phyloP scores from a whole-genome alignment of 257 asterid genomes.

The Lithospermum erythrorhizon region DNA sequence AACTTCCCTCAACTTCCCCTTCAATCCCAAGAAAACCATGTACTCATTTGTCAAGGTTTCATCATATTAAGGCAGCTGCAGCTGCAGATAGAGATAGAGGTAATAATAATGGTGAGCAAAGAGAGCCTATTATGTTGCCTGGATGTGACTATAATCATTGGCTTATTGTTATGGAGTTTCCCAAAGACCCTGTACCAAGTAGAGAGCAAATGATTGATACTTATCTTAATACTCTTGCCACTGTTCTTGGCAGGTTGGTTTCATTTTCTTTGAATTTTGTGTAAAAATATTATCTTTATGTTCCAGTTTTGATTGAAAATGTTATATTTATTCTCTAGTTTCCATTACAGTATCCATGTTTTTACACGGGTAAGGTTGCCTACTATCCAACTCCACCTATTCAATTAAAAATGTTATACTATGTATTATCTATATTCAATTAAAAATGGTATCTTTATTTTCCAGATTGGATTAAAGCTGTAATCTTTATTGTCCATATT shows the following conservation, averaged over 20 bases:
- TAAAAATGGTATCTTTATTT: too few species aligned
- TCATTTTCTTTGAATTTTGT: neutral
- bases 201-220: conserved; percentile 98
- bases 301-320: too few species aligned
- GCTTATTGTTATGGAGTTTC: conserved; percentile 97
- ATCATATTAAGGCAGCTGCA: conserved; percentile 48
- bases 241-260: conserved; percentile 80
- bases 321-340: too few species aligned
- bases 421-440: too few species aligned
- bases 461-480: too few species aligned
- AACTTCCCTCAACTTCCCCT: conserved; percentile 6
- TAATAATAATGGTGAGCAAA: conserved; percentile 46
- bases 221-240: conserved; percentile 71
- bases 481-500: too few species aligned
- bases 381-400: too few species aligned
- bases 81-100: conserved; percentile 36
- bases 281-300: neutral
- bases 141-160: conserved; percentile 99
- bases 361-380: too few species aligned
- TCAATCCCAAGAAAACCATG: conserved; percentile 15
- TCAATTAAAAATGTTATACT: too few species aligned
- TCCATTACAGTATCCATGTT: too few species aligned
- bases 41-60: conserved; percentile 28
- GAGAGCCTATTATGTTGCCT: conserved; percentile 86
- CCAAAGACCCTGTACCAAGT: conserved; percentile 93